Evolutionary conservation across 1,284 basidiomycete species (phyloP), one percentile per base, ranked within the genome.

Genomic region (Fomes fomentarius): DNA sequence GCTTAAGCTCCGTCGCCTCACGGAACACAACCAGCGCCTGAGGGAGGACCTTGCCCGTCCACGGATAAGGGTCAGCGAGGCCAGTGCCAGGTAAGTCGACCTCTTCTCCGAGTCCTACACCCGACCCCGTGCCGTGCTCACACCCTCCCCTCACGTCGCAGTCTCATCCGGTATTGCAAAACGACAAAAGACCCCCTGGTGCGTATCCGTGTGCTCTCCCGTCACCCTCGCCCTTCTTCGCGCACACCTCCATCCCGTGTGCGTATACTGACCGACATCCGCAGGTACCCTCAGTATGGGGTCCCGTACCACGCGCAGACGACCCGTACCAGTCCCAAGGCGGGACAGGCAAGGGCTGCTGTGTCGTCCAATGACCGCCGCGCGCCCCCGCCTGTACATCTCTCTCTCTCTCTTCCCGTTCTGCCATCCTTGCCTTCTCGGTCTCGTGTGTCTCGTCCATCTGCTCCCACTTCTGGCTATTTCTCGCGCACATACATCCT

Each of bases 1-100:
- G 82, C 87, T 98, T 69, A 97, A 96, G 83, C 87, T 98, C 61
- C 85, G 96, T 44, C 81, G 96, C 53, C 78, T 98, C 63, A 86
- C 88, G 57, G 96, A 98, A 77, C 94, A 98, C 75, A 98, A 98
- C 70, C 87, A 91, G 70, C 82, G 96, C 56, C 75, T 98, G 64
- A 79, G 87, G 66, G 96, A 98, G 74, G 96, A 98, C 70, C 76
- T 98, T 57, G 86, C 89, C 46, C 76, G 96, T 61, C 94, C 94
- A 24, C 80, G 96, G 62, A 84, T 96, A 60, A 82, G 89, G 57
- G 92, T 98, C 42, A 94, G 92, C 67, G 94, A 97, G 74, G 96
- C 96, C 37, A 91, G 88, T 67, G 82, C 89, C 53, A 92, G 86
- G 94, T 96, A 67, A 65, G 89, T 24, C 19, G 30, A 31, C 35